Conservation (phyloP, 768 basidiomycete genomes). For the Auricularia auricula-judae region DNA sequence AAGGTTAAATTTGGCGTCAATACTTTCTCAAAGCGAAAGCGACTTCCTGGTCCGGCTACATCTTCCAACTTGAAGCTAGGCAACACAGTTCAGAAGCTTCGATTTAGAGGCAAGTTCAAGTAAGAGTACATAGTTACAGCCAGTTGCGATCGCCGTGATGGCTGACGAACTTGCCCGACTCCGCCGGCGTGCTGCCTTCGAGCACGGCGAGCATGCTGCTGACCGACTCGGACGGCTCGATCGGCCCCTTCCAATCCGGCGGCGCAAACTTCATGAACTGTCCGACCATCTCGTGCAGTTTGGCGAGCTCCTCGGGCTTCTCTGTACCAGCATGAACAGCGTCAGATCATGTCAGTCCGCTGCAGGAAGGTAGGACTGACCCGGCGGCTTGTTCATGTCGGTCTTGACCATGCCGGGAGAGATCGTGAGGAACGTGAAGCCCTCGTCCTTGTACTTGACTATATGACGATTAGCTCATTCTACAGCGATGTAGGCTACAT, state of each 20-base stretch:
- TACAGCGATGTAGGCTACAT: slow-evolving; percentile 3
- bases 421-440: slow-evolving; percentile 26
- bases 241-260: background rate
- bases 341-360: too few relatives aligned
- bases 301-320: background rate
- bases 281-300: background rate
- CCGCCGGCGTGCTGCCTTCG: background rate
- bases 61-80: too few relatives aligned
- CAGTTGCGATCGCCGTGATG: background rate
- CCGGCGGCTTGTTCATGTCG: slow-evolving; percentile 9
- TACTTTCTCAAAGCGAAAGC: too few relatives aligned
- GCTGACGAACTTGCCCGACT: background rate
- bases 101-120: too few relatives aligned
- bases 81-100: too few relatives aligned
- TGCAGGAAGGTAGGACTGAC: background rate
- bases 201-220: background rate
- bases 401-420: slow-evolving; percentile 19
- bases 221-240: background rate
- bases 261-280: background rate
- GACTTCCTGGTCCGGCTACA: too few relatives aligned
- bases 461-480: slow-evolving; percentile 23
- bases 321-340: background rate
- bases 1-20: too few relatives aligned
- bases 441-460: slow-evolving; percentile 26
- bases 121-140: background rate